Percentiles rank a stretch among this genome's conserved stretches.
Evolutionary conservation across 805 yeast species (phyloP).

Genomic region (Wickerhamiella kazuoi): DNA sequence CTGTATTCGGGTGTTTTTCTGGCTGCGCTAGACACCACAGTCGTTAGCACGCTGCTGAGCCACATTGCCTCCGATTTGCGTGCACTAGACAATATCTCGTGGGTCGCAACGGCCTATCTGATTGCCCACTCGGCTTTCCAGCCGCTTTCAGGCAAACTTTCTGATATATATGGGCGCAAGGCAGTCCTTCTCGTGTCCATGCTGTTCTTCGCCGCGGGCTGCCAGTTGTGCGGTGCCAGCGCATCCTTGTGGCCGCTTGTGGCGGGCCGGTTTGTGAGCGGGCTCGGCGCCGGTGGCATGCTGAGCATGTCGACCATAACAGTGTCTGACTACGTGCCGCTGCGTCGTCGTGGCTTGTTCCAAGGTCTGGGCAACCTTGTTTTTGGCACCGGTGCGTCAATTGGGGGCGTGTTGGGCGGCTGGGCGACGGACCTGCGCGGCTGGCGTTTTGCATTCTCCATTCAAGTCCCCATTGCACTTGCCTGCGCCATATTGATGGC

Average conservation of each 20-base stretch:
- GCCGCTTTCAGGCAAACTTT: slow-evolving; percentile 52
- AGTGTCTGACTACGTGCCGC: slow-evolving; percentile 57
- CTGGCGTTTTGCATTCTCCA: slow-evolving; percentile 38
- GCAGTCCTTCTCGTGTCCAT: slow-evolving; percentile 26
- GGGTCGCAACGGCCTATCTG: slow-evolving; percentile 61
- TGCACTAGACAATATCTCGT: slow-evolving; percentile 33
- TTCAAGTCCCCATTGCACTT: slow-evolving; percentile 26
- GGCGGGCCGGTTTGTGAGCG: slow-evolving; percentile 62
- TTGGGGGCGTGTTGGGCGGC: slow-evolving; percentile 48
- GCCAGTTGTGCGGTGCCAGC: slow-evolving; percentile 36
- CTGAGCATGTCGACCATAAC: slow-evolving; percentile 58
- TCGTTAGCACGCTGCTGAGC: slow-evolving; percentile 40
- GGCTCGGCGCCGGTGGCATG: slow-evolving; percentile 86
- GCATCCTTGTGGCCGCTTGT: slow-evolving; percentile 38
- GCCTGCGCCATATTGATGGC: slow-evolving; percentile 23
- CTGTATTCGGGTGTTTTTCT: slow-evolving; percentile 26
- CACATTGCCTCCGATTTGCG: slow-evolving; percentile 43
- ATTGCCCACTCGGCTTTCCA: slow-evolving; percentile 58
- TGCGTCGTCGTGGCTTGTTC: slow-evolving; percentile 59
- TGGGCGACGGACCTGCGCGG: slow-evolving; percentile 33
- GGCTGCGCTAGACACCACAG: slow-evolving; percentile 41
- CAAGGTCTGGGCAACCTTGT: slow-evolving; percentile 70
- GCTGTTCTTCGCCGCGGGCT: slow-evolving; percentile 29
- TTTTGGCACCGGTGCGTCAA: slow-evolving; percentile 59
- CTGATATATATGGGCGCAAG: slow-evolving; percentile 36